These are phyloP conservation scores for Begonia masoniana DNA, from an alignment of 306 rosid species.

Conservation along the genomic window DNA sequence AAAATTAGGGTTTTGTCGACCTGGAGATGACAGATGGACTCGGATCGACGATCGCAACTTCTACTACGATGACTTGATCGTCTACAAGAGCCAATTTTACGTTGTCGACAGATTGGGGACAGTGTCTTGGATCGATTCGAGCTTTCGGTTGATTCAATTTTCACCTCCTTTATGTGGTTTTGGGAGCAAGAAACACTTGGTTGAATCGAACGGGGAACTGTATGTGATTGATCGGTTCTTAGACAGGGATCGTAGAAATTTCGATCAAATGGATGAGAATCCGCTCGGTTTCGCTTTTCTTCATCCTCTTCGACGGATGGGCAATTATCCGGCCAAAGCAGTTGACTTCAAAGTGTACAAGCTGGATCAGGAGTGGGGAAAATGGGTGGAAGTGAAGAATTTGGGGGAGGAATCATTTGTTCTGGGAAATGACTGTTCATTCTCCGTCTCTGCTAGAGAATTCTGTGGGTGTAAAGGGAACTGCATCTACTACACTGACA, in stretches of 20 bases:
- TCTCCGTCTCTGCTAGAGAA: constrained; percentile 11
- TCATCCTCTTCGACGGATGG: background rate
- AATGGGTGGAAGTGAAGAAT: constrained; percentile 24
- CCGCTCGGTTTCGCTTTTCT: background rate
- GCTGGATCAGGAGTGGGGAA: constrained; percentile 29
- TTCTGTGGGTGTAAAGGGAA: constrained; percentile 19
- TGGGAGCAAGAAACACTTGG: constrained; percentile 53
- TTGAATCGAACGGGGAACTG: constrained; percentile 54
- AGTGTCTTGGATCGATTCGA: constrained; percentile 44
- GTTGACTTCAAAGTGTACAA: constrained; percentile 36
- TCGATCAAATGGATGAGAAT: background rate
- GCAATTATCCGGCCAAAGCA: constrained; percentile 4
- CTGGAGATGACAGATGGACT: constrained; percentile 26
- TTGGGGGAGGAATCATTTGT: constrained; percentile 22
- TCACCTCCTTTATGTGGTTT: constrained; percentile 43
- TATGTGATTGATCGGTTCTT: constrained; percentile 48
- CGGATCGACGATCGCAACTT: constrained; percentile 25
- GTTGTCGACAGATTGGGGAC: constrained; percentile 59
- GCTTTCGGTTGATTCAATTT: constrained; percentile 28
- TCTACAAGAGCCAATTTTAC: constrained; percentile 36
- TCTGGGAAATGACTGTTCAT: constrained; percentile 19
- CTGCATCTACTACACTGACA: constrained; percentile 28
- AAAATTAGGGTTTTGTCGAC: constrained; percentile 29
- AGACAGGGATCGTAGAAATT: constrained; percentile 8
- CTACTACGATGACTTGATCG: constrained; percentile 46